Percentiles rank a stretch among this genome's conserved stretches.
Conservation (phyloP, 2,329 filamentous ascomycete genomes). For the Ophiocordyceps camponoti-floridani region DNA sequence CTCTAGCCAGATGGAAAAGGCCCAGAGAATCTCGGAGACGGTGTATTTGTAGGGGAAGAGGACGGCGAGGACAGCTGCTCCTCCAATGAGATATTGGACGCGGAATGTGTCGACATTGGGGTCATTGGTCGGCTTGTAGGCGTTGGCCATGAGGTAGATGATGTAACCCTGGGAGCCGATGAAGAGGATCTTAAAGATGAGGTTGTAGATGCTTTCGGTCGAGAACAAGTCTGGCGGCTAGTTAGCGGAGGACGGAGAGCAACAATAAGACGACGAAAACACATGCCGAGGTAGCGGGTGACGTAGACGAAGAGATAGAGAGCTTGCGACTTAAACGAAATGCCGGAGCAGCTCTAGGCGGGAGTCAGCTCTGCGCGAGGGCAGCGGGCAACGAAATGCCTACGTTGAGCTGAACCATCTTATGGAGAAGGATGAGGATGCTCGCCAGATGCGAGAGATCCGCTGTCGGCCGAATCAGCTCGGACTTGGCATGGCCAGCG, state of each 20-base stretch:
- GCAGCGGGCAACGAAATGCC: slow-evolving; percentile 11
- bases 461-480: slow-evolving; percentile 30
- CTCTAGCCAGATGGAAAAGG: slow-evolving; percentile 97
- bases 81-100: slow-evolving; percentile 80
- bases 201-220: slow-evolving; percentile 74
- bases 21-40: slow-evolving; percentile 77
- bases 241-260: background rate
- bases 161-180: slow-evolving; percentile 82
- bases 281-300: slow-evolving; percentile 70
- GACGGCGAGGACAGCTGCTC: slow-evolving; percentile 60
- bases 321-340: slow-evolving; percentile 97
- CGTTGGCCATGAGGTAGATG: slow-evolving; percentile 93
- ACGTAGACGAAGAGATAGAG: slow-evolving; percentile 89
- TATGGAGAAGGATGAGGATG: slow-evolving; percentile 86
- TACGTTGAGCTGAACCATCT: slow-evolving; percentile 89
- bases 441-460: slow-evolving; percentile 92
- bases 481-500: slow-evolving; percentile 1
- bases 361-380: background rate
- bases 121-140: slow-evolving; percentile 95
- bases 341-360: slow-evolving; percentile 76
- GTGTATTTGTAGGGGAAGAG: slow-evolving; percentile 77
- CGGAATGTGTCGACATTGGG: slow-evolving; percentile 95
- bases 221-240: slow-evolving; percentile 57
- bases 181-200: slow-evolving; percentile 91
- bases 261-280: background rate